Evolutionary conservation across 1,284 basidiomycete species (phyloP), one percentile per base, ranked within the genome.

Genomic region (Apiotrichum gamsii): DNA sequence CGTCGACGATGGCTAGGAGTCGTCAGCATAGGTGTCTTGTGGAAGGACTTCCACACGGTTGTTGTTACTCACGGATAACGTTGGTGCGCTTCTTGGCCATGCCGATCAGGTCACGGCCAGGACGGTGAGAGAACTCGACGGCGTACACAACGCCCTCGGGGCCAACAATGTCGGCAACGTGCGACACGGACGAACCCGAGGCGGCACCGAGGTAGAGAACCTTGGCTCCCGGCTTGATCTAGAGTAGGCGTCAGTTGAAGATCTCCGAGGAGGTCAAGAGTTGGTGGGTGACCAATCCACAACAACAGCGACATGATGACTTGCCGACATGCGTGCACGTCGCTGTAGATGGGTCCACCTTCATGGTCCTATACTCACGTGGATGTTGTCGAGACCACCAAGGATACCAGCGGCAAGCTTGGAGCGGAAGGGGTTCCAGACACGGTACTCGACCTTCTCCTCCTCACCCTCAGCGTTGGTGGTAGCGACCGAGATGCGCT

Each of bases 31-130:
- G 45, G 34, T 43, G 39, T 37, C 39, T 21, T n/a, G 23, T 5
- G 38, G 49, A 35, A 37, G 36, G 40, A 13, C 20, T 5, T 36
- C 49, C 31, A 39, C 20, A 23, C n/a, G 36, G 42, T 28, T 21
- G 31, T 35, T 20, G 13, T 3, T n/a, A 32, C 39, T 40, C 39
- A 40, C 39, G 94, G 65, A 98, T 96, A 58, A 98, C 91, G 74
- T 98, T 98, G 56, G 95, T 98, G 53, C 95, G 82, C 77, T 97
- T 97, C 78, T 98, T 97, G 44, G 95, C 94, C 95, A 98, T 99
- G 75, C 89, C 89, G 66, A 99, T 96, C 54, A 98, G 77, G 74
- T 99, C 94, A 75, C 94, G 88, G 38, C 94, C 94, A 52, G 90
- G 94, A 61, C 95, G 84, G 68, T 86, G 81, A 4, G 93, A 97